phyloP scores from a whole-genome alignment of 495 filamentous ascomycete species.

The Letharia columbiana region DNA sequence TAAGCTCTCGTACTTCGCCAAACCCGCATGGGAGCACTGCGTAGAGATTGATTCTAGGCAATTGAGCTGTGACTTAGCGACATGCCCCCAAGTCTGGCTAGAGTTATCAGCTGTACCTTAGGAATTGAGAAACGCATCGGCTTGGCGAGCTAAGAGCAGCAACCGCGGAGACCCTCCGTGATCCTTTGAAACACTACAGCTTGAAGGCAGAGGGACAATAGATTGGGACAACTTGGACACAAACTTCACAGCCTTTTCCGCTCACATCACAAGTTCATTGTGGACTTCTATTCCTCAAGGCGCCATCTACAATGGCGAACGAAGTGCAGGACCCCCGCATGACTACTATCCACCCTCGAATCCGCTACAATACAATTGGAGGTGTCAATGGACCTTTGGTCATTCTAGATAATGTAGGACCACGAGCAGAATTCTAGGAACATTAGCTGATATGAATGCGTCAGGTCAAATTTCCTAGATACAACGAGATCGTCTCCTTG shows the following conservation, averaged over 20 bases:
- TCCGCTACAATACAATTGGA: constrained; percentile 96
- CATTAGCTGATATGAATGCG: constrained; percentile 9
- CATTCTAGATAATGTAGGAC: constrained; percentile 79
- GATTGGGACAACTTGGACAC: not conserved
- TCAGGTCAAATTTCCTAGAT: constrained; percentile 92
- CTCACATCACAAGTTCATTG: not conserved
- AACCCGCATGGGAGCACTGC: not conserved
- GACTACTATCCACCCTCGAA: constrained; percentile 70
- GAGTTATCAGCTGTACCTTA: not conserved
- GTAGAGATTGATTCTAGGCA: not conserved
- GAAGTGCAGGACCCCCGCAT: constrained; percentile 66
- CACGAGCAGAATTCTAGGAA: not conserved
- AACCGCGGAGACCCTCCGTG: not conserved
- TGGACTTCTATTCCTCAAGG: not conserved
- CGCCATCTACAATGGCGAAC: constrained; percentile 43
- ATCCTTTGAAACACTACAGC: constrained; percentile 2
- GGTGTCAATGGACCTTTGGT: constrained; percentile 97
- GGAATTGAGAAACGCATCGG: not conserved
- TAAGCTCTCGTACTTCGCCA: not conserved
- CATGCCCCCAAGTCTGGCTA: not conserved
- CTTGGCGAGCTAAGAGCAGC: constrained; percentile 3
- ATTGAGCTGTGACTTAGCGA: not conserved
- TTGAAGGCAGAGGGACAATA: not conserved
- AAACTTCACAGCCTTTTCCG: not conserved
- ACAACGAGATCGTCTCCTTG: constrained; percentile 95